These are phyloP conservation scores for Trichoderma atroviride DNA, from an alignment of 2,329 filamentous ascomycete genomes.

Conservation along the genomic window DNA sequence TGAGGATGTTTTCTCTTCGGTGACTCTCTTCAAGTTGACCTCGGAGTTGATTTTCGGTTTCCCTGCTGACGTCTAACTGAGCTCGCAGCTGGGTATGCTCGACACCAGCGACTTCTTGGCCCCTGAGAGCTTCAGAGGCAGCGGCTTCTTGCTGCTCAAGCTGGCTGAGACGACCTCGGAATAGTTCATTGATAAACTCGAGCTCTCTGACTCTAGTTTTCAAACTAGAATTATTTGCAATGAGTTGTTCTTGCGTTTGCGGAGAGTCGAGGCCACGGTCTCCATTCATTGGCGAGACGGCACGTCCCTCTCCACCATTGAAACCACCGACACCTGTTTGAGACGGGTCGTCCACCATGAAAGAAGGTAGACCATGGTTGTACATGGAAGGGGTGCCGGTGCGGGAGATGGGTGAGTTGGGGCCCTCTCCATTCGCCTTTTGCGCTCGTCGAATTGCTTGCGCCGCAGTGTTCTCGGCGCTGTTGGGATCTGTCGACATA, in stretches of 20 bases:
- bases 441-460: constrained; percentile 62
- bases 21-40: constrained; percentile 75
- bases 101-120: constrained; percentile 57
- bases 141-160: constrained; percentile 76
- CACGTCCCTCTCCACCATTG: constrained; percentile 56
- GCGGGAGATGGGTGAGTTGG: constrained; percentile 77
- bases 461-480: constrained; percentile 61
- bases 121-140: constrained; percentile 63
- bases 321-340: constrained; percentile 52
- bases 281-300: constrained; percentile 53
- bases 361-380: constrained; percentile 74
- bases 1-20: constrained; percentile 77
- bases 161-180: constrained; percentile 74
- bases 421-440: constrained; percentile 75
- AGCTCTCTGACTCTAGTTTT: constrained; percentile 95
- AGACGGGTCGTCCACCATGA: constrained; percentile 75
- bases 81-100: constrained; percentile 60
- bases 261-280: constrained; percentile 70
- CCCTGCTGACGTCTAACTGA: constrained; percentile 54
- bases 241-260: constrained; percentile 77
- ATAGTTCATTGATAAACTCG: constrained; percentile 89
- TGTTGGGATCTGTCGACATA: constrained; percentile 55
- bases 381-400: constrained; percentile 77
- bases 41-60: constrained; percentile 52
- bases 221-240: constrained; percentile 80